Conservation (phyloP, 2,329 filamentous ascomycete species). For the Arachnomyces sp. region DNA sequence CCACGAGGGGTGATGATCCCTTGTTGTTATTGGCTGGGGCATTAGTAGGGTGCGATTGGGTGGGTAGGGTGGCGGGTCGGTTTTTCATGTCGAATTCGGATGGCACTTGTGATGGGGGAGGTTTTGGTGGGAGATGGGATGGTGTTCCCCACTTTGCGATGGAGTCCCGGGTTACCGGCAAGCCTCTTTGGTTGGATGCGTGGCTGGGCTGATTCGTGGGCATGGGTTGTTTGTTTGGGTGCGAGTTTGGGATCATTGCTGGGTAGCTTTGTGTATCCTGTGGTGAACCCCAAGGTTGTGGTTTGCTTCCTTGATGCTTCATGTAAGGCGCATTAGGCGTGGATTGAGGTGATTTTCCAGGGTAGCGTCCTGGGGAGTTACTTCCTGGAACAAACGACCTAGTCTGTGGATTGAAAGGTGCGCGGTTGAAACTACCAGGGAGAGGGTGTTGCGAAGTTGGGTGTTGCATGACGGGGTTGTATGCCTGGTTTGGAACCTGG, state of each 20-base stretch:
- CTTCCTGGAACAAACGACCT: slow-evolving; percentile 76
- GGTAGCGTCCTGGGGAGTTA: slow-evolving; percentile 22
- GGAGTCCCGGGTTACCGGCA: slow-evolving; percentile 25
- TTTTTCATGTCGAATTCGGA: slow-evolving; percentile 34
- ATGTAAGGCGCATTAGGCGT: slow-evolving; percentile 20
- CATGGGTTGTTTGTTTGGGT: slow-evolving; percentile 6
- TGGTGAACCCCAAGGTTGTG: slow-evolving; percentile 23
- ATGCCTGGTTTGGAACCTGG: slow-evolving; percentile 59
- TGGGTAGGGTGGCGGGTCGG: slow-evolving; percentile 16
- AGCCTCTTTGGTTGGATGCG: slow-evolving; percentile 4
- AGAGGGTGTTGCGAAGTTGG: slow-evolving; percentile 72
- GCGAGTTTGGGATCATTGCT: neutral
- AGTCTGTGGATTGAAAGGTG: slow-evolving; percentile 88
- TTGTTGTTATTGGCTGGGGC: slow-evolving; percentile 14
- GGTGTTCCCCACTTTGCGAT: slow-evolving; percentile 45
- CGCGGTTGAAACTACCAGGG: slow-evolving; percentile 73
- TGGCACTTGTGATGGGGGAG: slow-evolving; percentile 39
- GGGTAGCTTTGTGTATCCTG: slow-evolving; percentile 14
- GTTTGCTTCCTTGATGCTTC: slow-evolving; percentile 15
- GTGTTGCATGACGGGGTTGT: slow-evolving; percentile 55
- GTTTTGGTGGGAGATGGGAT: slow-evolving; percentile 42
- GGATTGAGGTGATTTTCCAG: slow-evolving; percentile 24
- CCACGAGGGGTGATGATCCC: slow-evolving; percentile 29
- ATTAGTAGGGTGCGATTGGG: slow-evolving; percentile 15
- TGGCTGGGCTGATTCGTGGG: slow-evolving; percentile 15